Conservation (phyloP, 2,329 filamentous ascomycete genomes). For the Cladorrhinum sp. region DNA sequence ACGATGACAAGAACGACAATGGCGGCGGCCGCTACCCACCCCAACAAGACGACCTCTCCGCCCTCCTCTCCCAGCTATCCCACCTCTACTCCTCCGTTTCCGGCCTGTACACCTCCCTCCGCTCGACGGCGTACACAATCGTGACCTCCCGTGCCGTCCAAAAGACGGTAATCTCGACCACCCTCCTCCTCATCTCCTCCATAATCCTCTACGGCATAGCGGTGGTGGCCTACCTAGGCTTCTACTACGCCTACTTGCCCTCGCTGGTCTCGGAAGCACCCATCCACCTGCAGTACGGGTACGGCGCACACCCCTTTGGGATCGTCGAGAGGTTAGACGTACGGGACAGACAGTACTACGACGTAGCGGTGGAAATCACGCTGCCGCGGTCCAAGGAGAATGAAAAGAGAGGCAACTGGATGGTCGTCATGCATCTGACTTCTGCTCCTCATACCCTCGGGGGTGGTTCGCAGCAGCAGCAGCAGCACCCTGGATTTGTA, state of each 20-base stretch:
- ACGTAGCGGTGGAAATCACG: slow-evolving; percentile 70
- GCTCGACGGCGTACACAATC: slow-evolving; percentile 30
- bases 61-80: not conserved
- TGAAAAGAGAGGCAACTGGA: slow-evolving; percentile 82
- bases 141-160: slow-evolving; percentile 52
- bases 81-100: not conserved
- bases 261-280: slow-evolving; percentile 52
- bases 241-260: slow-evolving; percentile 57
- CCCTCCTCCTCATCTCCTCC: slow-evolving; percentile 44
- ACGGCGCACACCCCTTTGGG: slow-evolving; percentile 51
- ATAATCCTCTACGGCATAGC: slow-evolving; percentile 47
- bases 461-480: not conserved
- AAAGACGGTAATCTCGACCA: slow-evolving; percentile 46
- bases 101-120: not conserved
- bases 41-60: not conserved
- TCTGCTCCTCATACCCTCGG: not conserved
- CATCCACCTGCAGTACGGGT: slow-evolving; percentile 60
- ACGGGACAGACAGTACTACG: slow-evolving; percentile 75
- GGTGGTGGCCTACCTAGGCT: slow-evolving; percentile 47
- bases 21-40: too few species aligned
- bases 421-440: slow-evolving; percentile 73
- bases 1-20: not conserved
- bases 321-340: slow-evolving; percentile 49
- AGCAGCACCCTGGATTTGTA: too few species aligned
- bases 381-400: slow-evolving; percentile 79